Evolutionary conservation across 352 stramenopile genomes (phyloP), one percentile per base, ranked within the genome.

Genomic region (Pythium plurisporium): DNA sequence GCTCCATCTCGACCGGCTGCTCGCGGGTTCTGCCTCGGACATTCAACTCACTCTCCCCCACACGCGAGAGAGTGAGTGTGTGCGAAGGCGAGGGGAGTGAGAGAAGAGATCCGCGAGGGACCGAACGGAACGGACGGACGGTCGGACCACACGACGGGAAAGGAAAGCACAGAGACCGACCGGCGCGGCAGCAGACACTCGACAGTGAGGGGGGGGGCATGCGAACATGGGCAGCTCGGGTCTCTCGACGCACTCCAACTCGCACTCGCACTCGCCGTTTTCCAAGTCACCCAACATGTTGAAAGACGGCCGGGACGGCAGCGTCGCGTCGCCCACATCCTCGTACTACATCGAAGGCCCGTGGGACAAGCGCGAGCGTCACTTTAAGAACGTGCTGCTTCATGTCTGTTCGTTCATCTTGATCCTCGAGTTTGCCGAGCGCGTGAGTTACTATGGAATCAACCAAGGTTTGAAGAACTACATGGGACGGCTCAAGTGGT

Each of bases 381-480:
- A 87, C 37, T 93, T 89, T 64, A 80, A 89, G 59, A 92, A 89
- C 60, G 81, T 94, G 2, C 55, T 95, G 48, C 71, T 93, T 2
- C 79, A 91, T 48, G 86, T 95, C 11, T 94, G 82, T 62, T 85
- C 76, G 42, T 93, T 91, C 67, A 93, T 95, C 51, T 67, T 95
- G 22, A 85, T 92, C 49, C 78, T 95, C 66, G 86, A 95, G 63
- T 89, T 88, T 15, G 73, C 78, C 41, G 76, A 87, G 53, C 74
- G 77, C 43, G 60, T 87, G 40, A 93, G 83, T 41, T 95, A 94
- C 61, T 95, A 93, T 40, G 84, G 83, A 37, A 94, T 95, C 62
- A 94, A 94, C 58, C 83, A 94, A 49, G 83, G 80, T 0, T 72
- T 94, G 30, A 92, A 93, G 73, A 94, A 95, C 68, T 95, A 87